A percentile compares a stretch with the other conserved stretches of the same genome.
Conservation (phyloP, 306 rosid genomes). For the Vigna reflexopilosa region DNA sequence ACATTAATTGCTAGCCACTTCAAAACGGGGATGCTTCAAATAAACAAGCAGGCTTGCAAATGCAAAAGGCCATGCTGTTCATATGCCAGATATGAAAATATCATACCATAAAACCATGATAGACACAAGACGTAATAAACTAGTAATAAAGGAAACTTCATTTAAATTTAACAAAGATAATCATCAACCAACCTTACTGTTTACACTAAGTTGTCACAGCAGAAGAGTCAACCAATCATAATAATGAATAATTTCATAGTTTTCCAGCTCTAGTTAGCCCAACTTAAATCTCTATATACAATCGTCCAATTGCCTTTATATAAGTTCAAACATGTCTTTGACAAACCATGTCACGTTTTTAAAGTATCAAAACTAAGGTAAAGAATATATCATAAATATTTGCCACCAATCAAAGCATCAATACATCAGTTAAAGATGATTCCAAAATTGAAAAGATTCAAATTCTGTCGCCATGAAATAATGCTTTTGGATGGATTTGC, state of each 20-base stretch:
- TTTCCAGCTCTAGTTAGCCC: background rate
- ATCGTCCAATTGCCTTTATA: too few relatives aligned
- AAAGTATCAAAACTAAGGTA: conserved; percentile 27
- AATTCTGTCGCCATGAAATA: conserved; percentile 38
- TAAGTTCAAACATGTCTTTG: too few relatives aligned
- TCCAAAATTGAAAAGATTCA: conserved; percentile 43
- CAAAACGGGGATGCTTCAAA: background rate
- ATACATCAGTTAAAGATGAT: conserved; percentile 41
- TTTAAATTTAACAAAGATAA: background rate
- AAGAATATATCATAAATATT: conserved; percentile 28
- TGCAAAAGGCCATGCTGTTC: background rate
- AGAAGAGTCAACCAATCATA: conserved; percentile 21
- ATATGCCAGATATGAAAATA: too few relatives aligned
- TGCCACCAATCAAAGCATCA: conserved; percentile 49
- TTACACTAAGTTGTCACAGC: conserved; percentile 2
- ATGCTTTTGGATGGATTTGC: conserved; percentile 46
- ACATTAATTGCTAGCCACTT: background rate
- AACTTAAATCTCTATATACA: too few relatives aligned
- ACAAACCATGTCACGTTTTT: background rate
- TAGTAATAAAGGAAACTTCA: background rate
- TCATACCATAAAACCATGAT: background rate
- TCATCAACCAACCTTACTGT: conserved; percentile 1
- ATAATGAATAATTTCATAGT: conserved; percentile 12
- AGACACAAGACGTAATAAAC: background rate
- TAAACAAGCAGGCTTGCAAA: conserved; percentile 17